Evolutionary conservation across 768 basidiomycete species (phyloP).

Genomic region (Pleurotus pulmonarius): DNA sequence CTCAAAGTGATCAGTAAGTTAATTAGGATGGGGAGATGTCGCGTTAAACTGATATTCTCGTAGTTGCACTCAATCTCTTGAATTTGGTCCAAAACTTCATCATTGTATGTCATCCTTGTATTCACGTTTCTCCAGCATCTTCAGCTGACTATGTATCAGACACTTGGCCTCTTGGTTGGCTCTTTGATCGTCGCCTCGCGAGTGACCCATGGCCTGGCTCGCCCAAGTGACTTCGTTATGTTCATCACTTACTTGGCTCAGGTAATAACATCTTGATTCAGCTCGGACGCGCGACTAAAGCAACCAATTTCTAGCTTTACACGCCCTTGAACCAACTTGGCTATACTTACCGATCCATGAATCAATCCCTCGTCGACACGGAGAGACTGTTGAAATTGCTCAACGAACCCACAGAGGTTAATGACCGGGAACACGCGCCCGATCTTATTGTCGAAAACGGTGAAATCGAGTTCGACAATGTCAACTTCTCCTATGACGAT

Average conservation of each 20-base stretch:
- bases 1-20: slow-evolving; percentile 67
- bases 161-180: slow-evolving; percentile 77
- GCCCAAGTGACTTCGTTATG: slow-evolving; percentile 65
- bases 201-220: slow-evolving; percentile 49
- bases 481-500: slow-evolving; percentile 81
- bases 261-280: slow-evolving; percentile 28
- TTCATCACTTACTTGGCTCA: slow-evolving; percentile 83
- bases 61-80: slow-evolving; percentile 69
- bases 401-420: slow-evolving; percentile 78
- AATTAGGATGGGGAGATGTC: no score
- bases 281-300: background rate
- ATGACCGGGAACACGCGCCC: slow-evolving; percentile 72
- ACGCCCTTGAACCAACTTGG: slow-evolving; percentile 75
- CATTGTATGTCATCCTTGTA: slow-evolving; percentile 43
- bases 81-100: slow-evolving; percentile 81
- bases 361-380: slow-evolving; percentile 76
- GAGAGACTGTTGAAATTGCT: slow-evolving; percentile 82
- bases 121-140: background rate
- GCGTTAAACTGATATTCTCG: background rate
- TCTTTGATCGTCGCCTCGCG: slow-evolving; percentile 73
- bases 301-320: slow-evolving; percentile 45
- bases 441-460: slow-evolving; percentile 71
- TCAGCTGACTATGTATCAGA: slow-evolving; percentile 33
- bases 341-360: slow-evolving; percentile 72
- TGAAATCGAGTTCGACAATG: slow-evolving; percentile 89